phyloP scores from a whole-genome alignment of 108 stramenopile genomes.

The Epipyxis sp. region DNA sequence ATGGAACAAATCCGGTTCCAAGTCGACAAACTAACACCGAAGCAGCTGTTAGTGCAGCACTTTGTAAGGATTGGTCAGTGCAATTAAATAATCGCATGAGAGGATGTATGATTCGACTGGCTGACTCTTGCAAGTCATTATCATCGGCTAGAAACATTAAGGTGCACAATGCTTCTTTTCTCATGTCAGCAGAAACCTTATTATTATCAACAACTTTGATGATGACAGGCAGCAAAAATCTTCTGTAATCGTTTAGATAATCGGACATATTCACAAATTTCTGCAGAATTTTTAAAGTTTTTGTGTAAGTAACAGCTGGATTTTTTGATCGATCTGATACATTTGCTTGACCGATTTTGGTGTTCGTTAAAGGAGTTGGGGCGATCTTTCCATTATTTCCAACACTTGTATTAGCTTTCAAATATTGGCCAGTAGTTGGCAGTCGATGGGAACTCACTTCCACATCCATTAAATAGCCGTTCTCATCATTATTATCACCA shows the following conservation, averaged over 20 bases:
- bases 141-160: not conserved
- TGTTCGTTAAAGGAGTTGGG: no score
- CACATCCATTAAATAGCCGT: no score
- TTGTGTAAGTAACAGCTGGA: no score
- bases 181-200: not conserved
- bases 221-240: not conserved
- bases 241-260: not conserved
- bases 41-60: not conserved
- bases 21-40: slow-evolving; percentile 20
- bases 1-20: slow-evolving; percentile 11
- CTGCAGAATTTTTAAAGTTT: not conserved
- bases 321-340: no score
- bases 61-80: not conserved
- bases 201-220: not conserved
- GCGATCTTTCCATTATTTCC: no score
- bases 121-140: not conserved
- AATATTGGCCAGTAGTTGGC: no score
- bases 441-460: no score
- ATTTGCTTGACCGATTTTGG: no score
- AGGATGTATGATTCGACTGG: slow-evolving; percentile 8
- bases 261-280: not conserved
- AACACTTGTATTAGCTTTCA: no score
- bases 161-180: not conserved
- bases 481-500: no score
- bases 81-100: not conserved